Evolutionary conservation across 495 filamentous ascomycete species (phyloP), one percentile per base, ranked within the genome.

Genomic region (Friedmanniomyces simplex): DNA sequence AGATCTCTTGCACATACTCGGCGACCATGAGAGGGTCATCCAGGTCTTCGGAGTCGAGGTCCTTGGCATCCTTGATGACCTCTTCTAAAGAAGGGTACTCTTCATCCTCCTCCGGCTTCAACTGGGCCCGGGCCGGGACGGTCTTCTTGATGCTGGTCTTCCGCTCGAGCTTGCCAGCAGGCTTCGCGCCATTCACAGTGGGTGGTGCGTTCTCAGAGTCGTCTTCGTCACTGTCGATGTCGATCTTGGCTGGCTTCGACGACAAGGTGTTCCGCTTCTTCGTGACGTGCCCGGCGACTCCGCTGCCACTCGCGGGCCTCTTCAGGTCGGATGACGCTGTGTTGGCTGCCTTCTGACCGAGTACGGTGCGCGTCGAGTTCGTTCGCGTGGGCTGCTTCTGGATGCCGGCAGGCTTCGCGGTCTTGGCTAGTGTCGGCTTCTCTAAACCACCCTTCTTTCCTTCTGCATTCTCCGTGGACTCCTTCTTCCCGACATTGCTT

Each of bases 11-110:
- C 34, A 95, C 93, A 68, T 98, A 98, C 68, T 98, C 93, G 32
- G 94, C 88, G 41, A 91, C 94, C 91, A 97, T 97, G 63, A 95
- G 74, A 16, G 93, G 94, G 66, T 98, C 93, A 60, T 94, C 88
- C 37, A 85, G 58, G 68, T 97, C 93, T 67, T 97, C 91, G 30
- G 73, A 75, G 65, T 97, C 93, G 37, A 96, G 78, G 59, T 89
- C 79, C 46, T 75, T 74, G 30, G 74, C 74, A 30, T 67, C 67
- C 52, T 77, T 71, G 50, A 73, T 68, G 25, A 73, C 74, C 22
- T 71, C 64, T 37, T 66, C 52, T 48, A 59, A 30, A 18, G 50
- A 69, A 66, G 59, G 46, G 20, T 74, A 74, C 66, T 83, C 82
- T 50, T 77, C 72, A 21, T 71, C 65, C 32, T 77, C 70, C 18